Conservation (phyloP, 2,329 filamentous ascomycete genomes). For the Chrysoporthe cubensis region DNA sequence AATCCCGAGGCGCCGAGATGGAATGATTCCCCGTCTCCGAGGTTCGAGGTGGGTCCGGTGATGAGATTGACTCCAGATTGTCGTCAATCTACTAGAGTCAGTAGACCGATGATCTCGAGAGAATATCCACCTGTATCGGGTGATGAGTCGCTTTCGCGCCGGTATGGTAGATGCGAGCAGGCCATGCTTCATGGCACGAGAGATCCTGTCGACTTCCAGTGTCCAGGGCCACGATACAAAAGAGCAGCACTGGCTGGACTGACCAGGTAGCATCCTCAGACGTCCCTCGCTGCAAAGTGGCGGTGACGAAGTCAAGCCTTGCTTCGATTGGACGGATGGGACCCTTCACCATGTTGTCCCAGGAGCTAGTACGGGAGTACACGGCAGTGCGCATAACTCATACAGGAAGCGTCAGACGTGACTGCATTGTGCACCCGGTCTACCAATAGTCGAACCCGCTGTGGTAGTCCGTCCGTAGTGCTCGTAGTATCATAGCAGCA, state of each 20-base stretch:
- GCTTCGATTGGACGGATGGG: conserved; percentile 14
- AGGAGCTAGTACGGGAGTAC: conserved; percentile 1
- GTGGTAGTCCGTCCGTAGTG: conserved; percentile 3
- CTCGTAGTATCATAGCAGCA: background rate
- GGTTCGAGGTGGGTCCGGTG: conserved; percentile 6
- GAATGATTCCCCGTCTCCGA: background rate
- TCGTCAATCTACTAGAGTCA: conserved; percentile 1
- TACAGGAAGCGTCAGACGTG: background rate
- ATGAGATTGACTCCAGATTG: conserved; percentile 4
- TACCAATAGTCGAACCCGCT: background rate
- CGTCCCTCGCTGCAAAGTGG: conserved; percentile 19
- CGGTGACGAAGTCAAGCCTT: conserved; percentile 19
- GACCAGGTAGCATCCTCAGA: background rate
- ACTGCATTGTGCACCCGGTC: background rate
- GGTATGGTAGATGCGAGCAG: background rate
- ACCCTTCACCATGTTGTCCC: conserved; percentile 10
- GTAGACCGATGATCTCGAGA: background rate
- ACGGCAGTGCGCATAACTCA: background rate
- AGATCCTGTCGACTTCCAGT: background rate
- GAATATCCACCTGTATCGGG: background rate
- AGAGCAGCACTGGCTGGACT: background rate
- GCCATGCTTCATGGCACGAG: background rate
- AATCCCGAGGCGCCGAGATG: background rate
- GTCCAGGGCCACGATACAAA: background rate
- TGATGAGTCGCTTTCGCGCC: background rate